A percentile compares a stretch with the other conserved stretches of the same genome.
These are phyloP conservation scores for Flammula alnicola DNA, from an alignment of 1,284 basidiomycete species.

Conservation along the genomic window DNA sequence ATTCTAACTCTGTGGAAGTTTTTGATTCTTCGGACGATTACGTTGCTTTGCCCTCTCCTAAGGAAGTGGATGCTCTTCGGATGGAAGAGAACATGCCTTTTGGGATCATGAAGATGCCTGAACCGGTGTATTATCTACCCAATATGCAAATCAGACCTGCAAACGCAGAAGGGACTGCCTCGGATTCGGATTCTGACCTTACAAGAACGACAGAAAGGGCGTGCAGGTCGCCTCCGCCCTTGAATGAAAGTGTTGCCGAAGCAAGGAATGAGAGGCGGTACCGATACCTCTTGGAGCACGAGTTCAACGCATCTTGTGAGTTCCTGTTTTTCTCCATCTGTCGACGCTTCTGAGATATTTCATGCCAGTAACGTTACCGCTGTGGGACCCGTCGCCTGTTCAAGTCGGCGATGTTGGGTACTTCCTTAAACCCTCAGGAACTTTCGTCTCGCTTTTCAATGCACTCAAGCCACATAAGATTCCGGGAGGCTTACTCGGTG, in stretches of 20 bases:
- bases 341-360: neutral
- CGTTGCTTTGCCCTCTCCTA: conserved; percentile 24
- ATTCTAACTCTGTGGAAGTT: conserved; percentile 13
- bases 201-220: conserved; percentile 4
- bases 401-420: conserved; percentile 75
- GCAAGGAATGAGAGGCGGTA: conserved; percentile 65
- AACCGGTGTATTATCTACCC: conserved; percentile 51
- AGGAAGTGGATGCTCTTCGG: conserved; percentile 25
- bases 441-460: conserved; percentile 74
- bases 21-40: conserved; percentile 22
- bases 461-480: conserved; percentile 55
- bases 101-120: conserved; percentile 14
- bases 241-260: conserved; percentile 47
- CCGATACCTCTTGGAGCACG: conserved; percentile 61
- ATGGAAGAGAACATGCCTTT: conserved; percentile 24
- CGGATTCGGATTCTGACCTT: conserved; percentile 35
- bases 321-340: conserved; percentile 15
- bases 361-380: conserved; percentile 62
- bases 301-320: conserved; percentile 72
- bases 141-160: conserved; percentile 38
- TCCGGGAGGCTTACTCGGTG: conserved; percentile 30
- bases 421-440: conserved; percentile 62
- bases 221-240: conserved; percentile 45
- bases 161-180: conserved; percentile 29
- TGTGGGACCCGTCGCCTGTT: conserved; percentile 70